Percentiles rank a stretch among this genome's conserved stretches.
These are phyloP conservation scores for Pecoramyces ruminantium DNA, from an alignment of 192 early-diverging fungal genomes.

Conservation along the genomic window DNA sequence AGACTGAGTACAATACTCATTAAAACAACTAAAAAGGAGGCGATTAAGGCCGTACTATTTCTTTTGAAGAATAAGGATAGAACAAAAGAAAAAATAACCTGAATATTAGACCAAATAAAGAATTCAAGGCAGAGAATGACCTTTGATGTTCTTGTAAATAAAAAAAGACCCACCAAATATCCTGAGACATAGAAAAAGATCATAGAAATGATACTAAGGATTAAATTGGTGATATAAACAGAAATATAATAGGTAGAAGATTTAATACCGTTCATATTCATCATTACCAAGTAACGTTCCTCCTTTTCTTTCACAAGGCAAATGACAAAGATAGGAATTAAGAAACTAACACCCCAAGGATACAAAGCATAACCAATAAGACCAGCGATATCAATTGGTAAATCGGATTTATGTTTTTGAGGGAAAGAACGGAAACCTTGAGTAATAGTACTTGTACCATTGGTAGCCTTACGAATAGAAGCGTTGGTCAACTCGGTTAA, in stretches of 20 bases:
- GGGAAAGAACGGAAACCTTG: slow-evolving; percentile 49
- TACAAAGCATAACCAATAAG: slow-evolving; percentile 43
- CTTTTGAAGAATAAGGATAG: slow-evolving; percentile 40
- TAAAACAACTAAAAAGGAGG: slow-evolving; percentile 43
- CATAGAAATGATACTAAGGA: slow-evolving; percentile 34
- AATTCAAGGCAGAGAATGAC: slow-evolving; percentile 31
- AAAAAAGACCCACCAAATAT: slow-evolving; percentile 24
- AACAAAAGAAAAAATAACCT: slow-evolving; percentile 48
- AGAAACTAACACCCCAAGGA: slow-evolving; percentile 53
- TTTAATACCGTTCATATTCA: slow-evolving; percentile 56
- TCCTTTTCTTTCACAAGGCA: slow-evolving; percentile 57
- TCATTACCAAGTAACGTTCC: slow-evolving; percentile 47
- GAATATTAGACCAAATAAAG: slow-evolving; percentile 46
- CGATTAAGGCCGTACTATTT: slow-evolving; percentile 31
- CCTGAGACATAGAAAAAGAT: slow-evolving; percentile 46
- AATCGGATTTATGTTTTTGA: neutral
- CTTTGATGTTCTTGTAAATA: slow-evolving; percentile 36
- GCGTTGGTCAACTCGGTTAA: neutral
- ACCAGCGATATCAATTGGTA: slow-evolving; percentile 23
- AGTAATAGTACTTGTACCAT: slow-evolving; percentile 22
- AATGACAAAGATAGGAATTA: slow-evolving; percentile 47
- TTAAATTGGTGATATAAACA: slow-evolving; percentile 42
- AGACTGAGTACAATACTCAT: slow-evolving; percentile 46
- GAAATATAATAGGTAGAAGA: slow-evolving; percentile 34
- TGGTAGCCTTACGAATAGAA: neutral